Conservation (phyloP, 305 asterid species). For the Fraxinus paxiana region DNA sequence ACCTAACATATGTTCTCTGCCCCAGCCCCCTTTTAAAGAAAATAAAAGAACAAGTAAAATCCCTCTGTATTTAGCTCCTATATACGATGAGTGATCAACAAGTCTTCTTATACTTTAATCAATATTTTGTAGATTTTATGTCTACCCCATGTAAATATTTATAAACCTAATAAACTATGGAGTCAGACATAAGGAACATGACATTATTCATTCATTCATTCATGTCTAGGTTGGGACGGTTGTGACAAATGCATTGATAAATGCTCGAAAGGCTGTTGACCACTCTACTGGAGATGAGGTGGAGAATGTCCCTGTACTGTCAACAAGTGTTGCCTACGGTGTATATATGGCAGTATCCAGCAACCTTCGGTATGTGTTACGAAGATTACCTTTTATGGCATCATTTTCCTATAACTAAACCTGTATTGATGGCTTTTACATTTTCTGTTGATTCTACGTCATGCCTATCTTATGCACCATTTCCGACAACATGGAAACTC, state of each 20-base stretch:
- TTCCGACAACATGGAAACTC: neutral
- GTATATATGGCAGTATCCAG: constrained; percentile 85
- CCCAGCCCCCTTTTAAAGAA: neutral
- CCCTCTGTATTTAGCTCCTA: neutral
- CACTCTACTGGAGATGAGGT: constrained; percentile 43
- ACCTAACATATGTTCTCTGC: neutral
- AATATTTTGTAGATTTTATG: neutral
- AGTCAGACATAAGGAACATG: constrained; percentile 6
- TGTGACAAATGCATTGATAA: constrained; percentile 68
- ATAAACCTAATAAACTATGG: neutral
- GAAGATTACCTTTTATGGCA: neutral
- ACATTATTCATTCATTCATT: constrained; percentile 16
- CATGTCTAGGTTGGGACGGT: constrained; percentile 68
- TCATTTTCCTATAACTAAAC: neutral
- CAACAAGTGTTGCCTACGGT: constrained; percentile 82
- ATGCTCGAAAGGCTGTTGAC: constrained; percentile 72
- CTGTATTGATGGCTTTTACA: neutral
- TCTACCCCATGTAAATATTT: neutral
- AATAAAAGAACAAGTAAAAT: neutral
- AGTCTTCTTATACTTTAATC: neutral
- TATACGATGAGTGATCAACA: neutral
- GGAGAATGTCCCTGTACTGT: constrained; percentile 67
- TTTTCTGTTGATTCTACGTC: neutral
- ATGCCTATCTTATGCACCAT: neutral
- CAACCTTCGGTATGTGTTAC: constrained; percentile 69